Evolutionary conservation across 202 grass and related monocot genomes (phyloP).

Genomic region (Bolboschoenoplectus hybrid): DNA sequence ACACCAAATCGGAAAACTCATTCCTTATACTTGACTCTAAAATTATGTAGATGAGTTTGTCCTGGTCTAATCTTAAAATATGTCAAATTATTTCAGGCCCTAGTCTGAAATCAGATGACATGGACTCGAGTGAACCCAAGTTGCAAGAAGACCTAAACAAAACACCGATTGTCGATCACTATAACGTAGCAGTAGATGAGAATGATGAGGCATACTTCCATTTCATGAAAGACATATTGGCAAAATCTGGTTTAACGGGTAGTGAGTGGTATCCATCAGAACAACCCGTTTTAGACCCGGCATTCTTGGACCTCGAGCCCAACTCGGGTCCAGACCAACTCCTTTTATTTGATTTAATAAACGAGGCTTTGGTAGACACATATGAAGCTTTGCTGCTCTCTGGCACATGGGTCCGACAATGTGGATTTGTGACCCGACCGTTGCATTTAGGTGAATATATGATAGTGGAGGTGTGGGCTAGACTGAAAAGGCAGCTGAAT

Average conservation of each 20-base stretch:
- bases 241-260: constrained; percentile 69
- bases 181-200: constrained; percentile 61
- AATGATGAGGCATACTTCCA: constrained; percentile 78
- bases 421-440: constrained; percentile 45
- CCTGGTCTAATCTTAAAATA: not conserved
- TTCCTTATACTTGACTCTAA: not conserved
- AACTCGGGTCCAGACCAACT: constrained; percentile 57
- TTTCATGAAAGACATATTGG: constrained; percentile 80
- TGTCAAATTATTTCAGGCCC: constrained; percentile 26
- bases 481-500: constrained; percentile 60
- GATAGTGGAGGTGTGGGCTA: constrained; percentile 76
- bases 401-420: constrained; percentile 50
- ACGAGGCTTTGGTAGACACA: constrained; percentile 72
- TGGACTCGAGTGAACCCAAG: constrained; percentile 25
- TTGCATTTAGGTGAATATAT: constrained; percentile 65
- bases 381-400: constrained; percentile 58
- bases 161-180: constrained; percentile 39
- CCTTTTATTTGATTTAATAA: constrained; percentile 93
- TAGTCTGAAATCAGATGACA: constrained; percentile 14
- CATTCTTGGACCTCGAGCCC: constrained; percentile 67
- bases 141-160: constrained; percentile 43
- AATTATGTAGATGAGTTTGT: not conserved
- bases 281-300: constrained; percentile 60
- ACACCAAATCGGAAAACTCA: not conserved
- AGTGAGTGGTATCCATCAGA: constrained; percentile 63